These are phyloP conservation scores for Pseudogymnoascus sp. DNA, from an alignment of 2,329 filamentous ascomycete genomes.

Conservation along the genomic window DNA sequence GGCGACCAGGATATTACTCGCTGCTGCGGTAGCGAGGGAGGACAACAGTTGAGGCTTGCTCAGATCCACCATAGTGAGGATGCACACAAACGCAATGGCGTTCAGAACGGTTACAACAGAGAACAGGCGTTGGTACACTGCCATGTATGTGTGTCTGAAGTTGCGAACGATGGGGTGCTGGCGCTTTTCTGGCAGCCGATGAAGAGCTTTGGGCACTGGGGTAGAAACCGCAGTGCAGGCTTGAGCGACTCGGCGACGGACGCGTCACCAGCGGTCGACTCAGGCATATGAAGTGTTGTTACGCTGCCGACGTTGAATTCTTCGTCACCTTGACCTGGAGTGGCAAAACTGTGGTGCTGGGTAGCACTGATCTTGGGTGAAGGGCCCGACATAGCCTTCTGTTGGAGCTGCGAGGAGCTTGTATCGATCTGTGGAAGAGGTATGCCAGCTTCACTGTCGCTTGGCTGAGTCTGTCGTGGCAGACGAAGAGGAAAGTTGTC, in stretches of 20 bases:
- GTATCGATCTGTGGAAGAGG: neutral
- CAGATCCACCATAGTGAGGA: slow-evolving; percentile 18
- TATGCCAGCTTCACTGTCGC: neutral
- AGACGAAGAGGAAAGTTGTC: neutral
- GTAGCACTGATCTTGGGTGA: neutral
- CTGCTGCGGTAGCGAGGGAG: slow-evolving; percentile 25
- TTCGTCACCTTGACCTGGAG: neutral
- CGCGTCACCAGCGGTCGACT: neutral
- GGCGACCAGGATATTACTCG: slow-evolving; percentile 44
- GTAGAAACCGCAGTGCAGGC: neutral
- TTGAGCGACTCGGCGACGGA: neutral
- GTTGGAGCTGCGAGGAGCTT: neutral
- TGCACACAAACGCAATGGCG: slow-evolving; percentile 36
- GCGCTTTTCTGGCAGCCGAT: neutral
- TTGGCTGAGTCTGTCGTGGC: neutral
- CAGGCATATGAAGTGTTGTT: neutral
- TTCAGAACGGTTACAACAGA: slow-evolving; percentile 47
- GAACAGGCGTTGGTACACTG: slow-evolving; percentile 52
- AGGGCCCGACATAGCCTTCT: neutral
- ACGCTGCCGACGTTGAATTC: neutral
- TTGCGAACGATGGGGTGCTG: slow-evolving; percentile 13
- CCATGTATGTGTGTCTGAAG: slow-evolving; percentile 35
- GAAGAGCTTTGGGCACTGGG: neutral
- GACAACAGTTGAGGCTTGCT: neutral
- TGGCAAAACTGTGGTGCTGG: neutral